Evolutionary conservation across 2,329 filamentous ascomycete species (phyloP).

Genomic region (Pestalotiopsis sp.): DNA sequence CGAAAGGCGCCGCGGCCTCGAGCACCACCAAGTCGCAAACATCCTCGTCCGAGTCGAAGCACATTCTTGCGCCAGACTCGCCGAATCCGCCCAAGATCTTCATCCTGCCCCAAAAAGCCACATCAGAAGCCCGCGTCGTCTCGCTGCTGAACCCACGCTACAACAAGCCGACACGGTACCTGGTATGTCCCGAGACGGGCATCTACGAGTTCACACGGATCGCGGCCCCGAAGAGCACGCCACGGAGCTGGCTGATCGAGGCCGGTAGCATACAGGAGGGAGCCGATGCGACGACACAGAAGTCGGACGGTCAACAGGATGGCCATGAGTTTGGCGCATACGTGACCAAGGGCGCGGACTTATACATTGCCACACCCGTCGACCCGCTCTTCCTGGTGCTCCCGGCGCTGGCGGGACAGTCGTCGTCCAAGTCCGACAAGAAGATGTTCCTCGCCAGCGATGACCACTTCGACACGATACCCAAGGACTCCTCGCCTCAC

Average conservation of each 20-base stretch:
- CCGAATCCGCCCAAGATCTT: constrained; percentile 55
- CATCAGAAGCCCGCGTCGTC: constrained; percentile 55
- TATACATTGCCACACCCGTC: constrained; percentile 82
- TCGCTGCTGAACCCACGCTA: constrained; percentile 61
- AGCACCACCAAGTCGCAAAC: constrained; percentile 24
- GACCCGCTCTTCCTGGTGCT: constrained; percentile 85
- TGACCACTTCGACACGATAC: constrained; percentile 69
- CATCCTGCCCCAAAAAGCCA: constrained; percentile 58
- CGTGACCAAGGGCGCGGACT: constrained; percentile 65
- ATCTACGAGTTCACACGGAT: constrained; percentile 67
- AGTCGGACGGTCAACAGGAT: constrained; percentile 4
- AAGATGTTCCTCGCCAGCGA: constrained; percentile 68
- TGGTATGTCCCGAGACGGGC: constrained; percentile 61
- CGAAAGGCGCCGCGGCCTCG: constrained; percentile 31
- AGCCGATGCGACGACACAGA: constrained; percentile 15
- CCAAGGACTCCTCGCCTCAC: constrained; percentile 54
- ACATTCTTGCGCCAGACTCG: constrained; percentile 39
- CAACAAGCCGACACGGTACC: constrained; percentile 55
- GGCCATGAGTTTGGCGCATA: constrained; percentile 31
- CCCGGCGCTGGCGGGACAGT: constrained; percentile 60
- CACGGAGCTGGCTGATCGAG: constrained; percentile 64
- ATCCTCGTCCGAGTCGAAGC: constrained; percentile 35
- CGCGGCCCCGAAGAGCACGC: constrained; percentile 49
- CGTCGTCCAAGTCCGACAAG: constrained; percentile 48
- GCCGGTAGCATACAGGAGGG: constrained; percentile 12